Percentiles rank a stretch among this genome's conserved stretches.
Conservation (phyloP, 495 filamentous ascomycete species). For the Penicillium diatomitis region DNA sequence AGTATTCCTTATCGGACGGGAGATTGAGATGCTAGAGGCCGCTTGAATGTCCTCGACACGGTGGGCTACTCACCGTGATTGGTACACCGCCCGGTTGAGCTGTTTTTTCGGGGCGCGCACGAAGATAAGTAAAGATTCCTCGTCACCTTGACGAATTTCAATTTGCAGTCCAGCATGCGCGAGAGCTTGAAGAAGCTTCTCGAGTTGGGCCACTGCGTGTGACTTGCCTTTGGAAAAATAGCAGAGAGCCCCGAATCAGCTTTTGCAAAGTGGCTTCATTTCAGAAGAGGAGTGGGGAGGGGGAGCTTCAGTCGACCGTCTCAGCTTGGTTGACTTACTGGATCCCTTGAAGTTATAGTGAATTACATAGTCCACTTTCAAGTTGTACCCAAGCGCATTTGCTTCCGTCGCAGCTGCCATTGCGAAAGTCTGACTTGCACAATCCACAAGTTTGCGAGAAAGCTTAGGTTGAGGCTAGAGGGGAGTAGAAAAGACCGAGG, state of each 20-base stretch:
- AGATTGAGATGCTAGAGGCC: no score
- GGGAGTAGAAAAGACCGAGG: constrained; percentile 1
- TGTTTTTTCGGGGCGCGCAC: constrained; percentile 50
- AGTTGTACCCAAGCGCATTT: constrained; percentile 38
- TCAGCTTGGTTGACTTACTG: constrained; percentile 33
- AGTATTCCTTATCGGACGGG: neutral
- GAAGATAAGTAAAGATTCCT: constrained; percentile 73
- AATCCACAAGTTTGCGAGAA: neutral
- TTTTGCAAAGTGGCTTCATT: no score
- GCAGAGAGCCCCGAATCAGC: no score
- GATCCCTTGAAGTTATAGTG: constrained; percentile 60
- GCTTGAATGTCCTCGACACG: neutral
- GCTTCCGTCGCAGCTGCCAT: constrained; percentile 24
- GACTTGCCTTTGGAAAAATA: constrained; percentile 42
- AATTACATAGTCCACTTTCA: constrained; percentile 89
- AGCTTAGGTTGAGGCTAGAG: neutral
- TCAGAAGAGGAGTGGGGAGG: no score
- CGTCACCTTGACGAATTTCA: constrained; percentile 75
- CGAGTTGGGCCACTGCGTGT: constrained; percentile 62
- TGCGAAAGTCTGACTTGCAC: neutral
- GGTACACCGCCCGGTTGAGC: constrained; percentile 49
- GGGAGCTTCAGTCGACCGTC: neutral
- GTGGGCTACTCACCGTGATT: constrained; percentile 45
- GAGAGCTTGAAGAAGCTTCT: constrained; percentile 63
- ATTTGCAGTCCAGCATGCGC: constrained; percentile 67